Evolutionary conservation across 129 eudicot species (phyloP).

Genomic region (Scalesia atractyloides): DNA sequence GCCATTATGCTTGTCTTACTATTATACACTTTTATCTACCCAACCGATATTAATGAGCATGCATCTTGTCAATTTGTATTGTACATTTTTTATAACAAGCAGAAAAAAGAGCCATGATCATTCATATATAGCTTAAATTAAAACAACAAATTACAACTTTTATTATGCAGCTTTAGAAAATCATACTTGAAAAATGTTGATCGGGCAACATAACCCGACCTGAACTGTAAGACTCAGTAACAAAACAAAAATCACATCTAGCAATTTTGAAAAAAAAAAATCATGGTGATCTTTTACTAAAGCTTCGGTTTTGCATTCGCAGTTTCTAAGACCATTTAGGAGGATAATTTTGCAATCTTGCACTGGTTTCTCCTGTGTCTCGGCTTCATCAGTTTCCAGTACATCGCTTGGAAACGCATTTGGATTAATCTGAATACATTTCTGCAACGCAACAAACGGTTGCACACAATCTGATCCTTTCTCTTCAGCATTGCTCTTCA

Average conservation of each 20-base stretch:
- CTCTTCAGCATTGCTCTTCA: constrained; percentile 89
- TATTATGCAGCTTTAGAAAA: not conserved
- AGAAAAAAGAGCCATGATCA: too few relatives aligned
- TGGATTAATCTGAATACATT: constrained; percentile 75
- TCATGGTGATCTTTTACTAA: constrained; percentile 22
- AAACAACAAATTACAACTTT: not conserved
- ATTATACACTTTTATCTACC: too few relatives aligned
- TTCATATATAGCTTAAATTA: not conserved
- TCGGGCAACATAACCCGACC: not conserved
- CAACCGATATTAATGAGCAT: too few relatives aligned
- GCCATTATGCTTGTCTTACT: too few relatives aligned
- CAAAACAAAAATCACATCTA: not conserved
- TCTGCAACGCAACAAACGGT: constrained; percentile 89
- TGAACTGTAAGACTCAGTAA: not conserved
- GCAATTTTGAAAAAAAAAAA: not conserved
- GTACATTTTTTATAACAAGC: too few relatives aligned
- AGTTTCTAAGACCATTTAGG: constrained; percentile 73
- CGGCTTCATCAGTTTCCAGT: constrained; percentile 51
- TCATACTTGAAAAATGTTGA: not conserved
- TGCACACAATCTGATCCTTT: constrained; percentile 96
- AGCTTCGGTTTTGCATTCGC: constrained; percentile 44
- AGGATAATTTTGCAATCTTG: constrained; percentile 50
- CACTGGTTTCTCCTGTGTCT: constrained; percentile 46
- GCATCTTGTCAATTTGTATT: too few relatives aligned
- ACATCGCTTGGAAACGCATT: constrained; percentile 78